phyloP scores from a whole-genome alignment of 345 rosid genomes.

The Clarkia xantiana region DNA sequence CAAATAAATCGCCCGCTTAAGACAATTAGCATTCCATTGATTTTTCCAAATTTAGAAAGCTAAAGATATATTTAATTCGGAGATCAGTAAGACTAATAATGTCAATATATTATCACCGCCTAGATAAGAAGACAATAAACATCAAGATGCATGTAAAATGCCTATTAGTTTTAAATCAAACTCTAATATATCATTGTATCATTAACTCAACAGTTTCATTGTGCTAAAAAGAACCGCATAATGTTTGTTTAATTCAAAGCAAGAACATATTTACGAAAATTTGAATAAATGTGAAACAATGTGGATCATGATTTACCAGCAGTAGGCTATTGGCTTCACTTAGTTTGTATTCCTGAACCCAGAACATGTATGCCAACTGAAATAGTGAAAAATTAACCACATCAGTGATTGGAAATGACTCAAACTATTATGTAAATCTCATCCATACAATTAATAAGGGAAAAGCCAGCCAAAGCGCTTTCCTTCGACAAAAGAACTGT shows the following conservation, averaged over 20 bases:
- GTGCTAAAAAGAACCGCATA: not conserved
- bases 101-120: not conserved
- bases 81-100: too few species aligned
- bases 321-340: slow-evolving; percentile 57
- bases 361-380: slow-evolving; percentile 93
- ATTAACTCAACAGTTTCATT: too few species aligned
- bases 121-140: not conserved
- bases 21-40: too few species aligned
- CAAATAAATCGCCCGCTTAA: too few species aligned
- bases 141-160: not conserved
- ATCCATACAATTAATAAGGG: not conserved
- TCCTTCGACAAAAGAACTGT: too few species aligned
- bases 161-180: too few species aligned
- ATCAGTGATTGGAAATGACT: slow-evolving; percentile 1
- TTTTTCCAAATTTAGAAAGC: too few species aligned
- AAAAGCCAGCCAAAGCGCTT: too few species aligned
- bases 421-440: not conserved
- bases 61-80: not conserved
- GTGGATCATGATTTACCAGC: slow-evolving; percentile 49
- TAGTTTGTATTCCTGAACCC: slow-evolving; percentile 89
- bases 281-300: not conserved
- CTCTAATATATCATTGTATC: too few species aligned
- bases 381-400: slow-evolving; percentile 6
- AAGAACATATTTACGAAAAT: slow-evolving; percentile 1
- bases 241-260: not conserved